Percentiles rank a stretch among this genome's conserved stretches.
phyloP scores from a whole-genome alignment of 805 yeast genomes.

The Wickerhamomyces silvicola region DNA sequence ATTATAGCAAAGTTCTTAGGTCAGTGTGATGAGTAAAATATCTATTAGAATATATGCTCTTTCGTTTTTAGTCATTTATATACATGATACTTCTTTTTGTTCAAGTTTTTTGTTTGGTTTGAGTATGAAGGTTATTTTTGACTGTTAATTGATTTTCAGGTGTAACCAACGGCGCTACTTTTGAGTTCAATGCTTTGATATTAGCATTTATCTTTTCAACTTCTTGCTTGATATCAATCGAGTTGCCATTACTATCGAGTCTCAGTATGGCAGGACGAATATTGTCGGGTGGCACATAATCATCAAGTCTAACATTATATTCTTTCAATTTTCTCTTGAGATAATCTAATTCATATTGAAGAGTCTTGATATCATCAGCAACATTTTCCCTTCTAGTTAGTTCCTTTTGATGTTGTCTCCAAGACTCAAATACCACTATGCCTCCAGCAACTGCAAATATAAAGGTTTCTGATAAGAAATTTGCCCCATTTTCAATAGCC shows the following conservation, averaged over 20 bases:
- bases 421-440: conserved; percentile 63
- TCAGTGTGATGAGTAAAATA: too few relatives aligned
- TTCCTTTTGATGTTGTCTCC: conserved; percentile 62
- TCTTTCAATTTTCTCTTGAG: conserved; percentile 43
- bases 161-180: too few relatives aligned
- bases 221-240: conserved; percentile 2
- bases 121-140: too few relatives aligned
- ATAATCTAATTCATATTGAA: conserved; percentile 65
- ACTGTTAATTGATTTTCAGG: too few relatives aligned
- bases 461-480: conserved; percentile 67
- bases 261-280: conserved; percentile 39
- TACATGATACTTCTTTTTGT: too few relatives aligned
- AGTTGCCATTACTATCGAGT: conserved; percentile 23
- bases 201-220: conserved; percentile 5
- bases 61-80: too few relatives aligned
- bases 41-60: too few relatives aligned
- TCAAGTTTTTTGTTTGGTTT: too few relatives aligned
- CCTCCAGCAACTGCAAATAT: conserved; percentile 79
- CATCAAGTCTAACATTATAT: conserved; percentile 37
- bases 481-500: conserved; percentile 81
- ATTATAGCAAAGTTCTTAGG: too few relatives aligned
- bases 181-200: conserved; percentile 5
- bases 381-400: conserved; percentile 53
- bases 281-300: conserved; percentile 42
- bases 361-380: conserved; percentile 62